phyloP scores from a whole-genome alignment of 306 rosid genomes.

The Castanea mollissima region DNA sequence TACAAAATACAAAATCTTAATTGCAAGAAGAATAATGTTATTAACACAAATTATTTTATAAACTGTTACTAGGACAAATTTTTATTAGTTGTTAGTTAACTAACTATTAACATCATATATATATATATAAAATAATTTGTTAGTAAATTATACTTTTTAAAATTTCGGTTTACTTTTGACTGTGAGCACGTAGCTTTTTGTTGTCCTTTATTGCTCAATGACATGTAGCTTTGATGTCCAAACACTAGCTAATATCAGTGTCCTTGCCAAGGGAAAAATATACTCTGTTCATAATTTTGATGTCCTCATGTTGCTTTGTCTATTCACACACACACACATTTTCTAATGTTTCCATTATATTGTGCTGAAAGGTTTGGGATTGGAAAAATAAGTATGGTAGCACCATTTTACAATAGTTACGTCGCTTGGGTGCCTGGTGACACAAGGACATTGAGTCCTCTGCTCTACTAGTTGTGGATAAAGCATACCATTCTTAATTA shows the following conservation, averaged over 20 bases:
- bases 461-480: too few relatives aligned
- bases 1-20: too few relatives aligned
- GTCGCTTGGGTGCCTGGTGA: conserved; percentile 67
- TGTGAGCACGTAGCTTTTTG: neutral
- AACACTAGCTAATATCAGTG: neutral
- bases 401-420: conserved; percentile 76
- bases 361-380: conserved; percentile 75
- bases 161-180: neutral
- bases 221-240: conserved; percentile 12
- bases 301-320: neutral
- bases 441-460: too few relatives aligned
- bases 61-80: too few relatives aligned
- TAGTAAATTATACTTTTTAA: too few relatives aligned
- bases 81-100: too few relatives aligned
- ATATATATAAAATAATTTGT: too few relatives aligned
- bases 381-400: conserved; percentile 91
- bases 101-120: too few relatives aligned
- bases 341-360: conserved; percentile 18
- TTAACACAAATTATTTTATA: too few relatives aligned
- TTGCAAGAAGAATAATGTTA: too few relatives aligned
- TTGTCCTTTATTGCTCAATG: neutral
- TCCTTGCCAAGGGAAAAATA: neutral
- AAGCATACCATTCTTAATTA: neutral
- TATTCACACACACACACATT: neutral
- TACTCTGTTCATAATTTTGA: neutral